Evolutionary conservation across 1,284 basidiomycete genomes (phyloP), one percentile per base, ranked within the genome.

Genomic region (Porogramme epimiltina): DNA sequence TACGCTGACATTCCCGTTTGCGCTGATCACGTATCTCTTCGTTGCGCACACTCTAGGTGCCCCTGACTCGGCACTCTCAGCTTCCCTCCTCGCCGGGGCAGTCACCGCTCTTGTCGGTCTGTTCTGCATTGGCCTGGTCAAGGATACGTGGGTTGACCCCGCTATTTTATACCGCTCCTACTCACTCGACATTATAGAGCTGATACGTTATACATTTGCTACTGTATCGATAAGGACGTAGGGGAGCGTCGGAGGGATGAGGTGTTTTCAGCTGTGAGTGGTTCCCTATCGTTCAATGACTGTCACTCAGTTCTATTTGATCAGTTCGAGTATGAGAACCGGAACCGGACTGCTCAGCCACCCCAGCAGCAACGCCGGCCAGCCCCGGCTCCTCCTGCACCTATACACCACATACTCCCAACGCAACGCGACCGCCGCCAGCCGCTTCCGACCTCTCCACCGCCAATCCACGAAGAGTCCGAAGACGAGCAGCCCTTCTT

Each of bases 121-220:
- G 62, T 93, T 94, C 55, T 92, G 90, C 55, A 84, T 90, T 4
- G 91, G 91, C 4, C 76, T 94, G 3, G 80, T 95, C 26, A 83
- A 84, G 56, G 92, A 95, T 67, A 84, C 86, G 87, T 81, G 59
- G 73, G 78, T 74, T n/a, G n/a, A n/a, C n/a, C 9, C 40, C 50
- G 16, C 16, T 34, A n/a, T 49, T 25, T 6, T 40, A 6, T 45
- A 28, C 31, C 16, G 18, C n/a, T 3, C 18, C 24, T 15, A 22
- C 38, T 47, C 11, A 28, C 4, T 3, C 31, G 44, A 31, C 49
- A 34, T 33, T 10, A 42, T 23, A 81, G 76, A 28, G 87, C 90
- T 51, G 93, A 95, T 64, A 87, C 92, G 2, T 65, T 95, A 46
- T 95, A 93, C 66, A 78, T 95, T 37, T 95, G 93, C 64, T 93